A percentile compares a stretch with the other conserved stretches of the same genome.
Evolutionary conservation across 192 early-diverging fungal species (phyloP).

Genomic region (Coemansia sp.): DNA sequence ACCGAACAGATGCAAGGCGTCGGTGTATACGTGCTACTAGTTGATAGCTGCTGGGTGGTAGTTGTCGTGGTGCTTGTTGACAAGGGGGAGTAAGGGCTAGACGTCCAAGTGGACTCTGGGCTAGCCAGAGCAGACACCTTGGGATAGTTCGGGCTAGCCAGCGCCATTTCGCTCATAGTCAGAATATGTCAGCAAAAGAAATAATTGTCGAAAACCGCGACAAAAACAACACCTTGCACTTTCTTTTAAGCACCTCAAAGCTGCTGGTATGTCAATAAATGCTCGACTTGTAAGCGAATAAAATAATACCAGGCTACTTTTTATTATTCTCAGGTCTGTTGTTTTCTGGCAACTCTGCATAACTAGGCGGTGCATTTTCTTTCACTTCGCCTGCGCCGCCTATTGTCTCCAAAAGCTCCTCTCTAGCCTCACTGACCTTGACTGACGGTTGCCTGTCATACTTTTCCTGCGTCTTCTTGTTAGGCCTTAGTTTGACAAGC

Average conservation of each 20-base stretch:
- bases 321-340: neutral
- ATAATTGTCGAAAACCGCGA: neutral
- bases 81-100: neutral
- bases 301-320: neutral
- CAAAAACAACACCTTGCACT: neutral
- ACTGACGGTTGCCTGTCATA: neutral
- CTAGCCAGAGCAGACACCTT: neutral
- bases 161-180: conserved; percentile 1
- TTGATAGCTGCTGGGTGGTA: neutral
- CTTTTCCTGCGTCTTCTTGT: neutral
- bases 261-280: neutral
- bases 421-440: neutral
- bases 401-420: conserved; percentile 2
- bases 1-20: neutral
- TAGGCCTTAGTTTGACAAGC: neutral
- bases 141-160: neutral
- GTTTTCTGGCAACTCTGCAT: neutral
- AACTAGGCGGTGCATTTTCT: neutral
- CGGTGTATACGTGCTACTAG: neutral
- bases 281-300: neutral
- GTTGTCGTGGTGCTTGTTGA: neutral
- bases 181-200: neutral
- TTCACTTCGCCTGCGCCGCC: conserved; percentile 1
- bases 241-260: neutral
- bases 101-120: neutral